Evolutionary conservation across 148 eudicot species (phyloP).

Genomic region (Cornus suecica): DNA sequence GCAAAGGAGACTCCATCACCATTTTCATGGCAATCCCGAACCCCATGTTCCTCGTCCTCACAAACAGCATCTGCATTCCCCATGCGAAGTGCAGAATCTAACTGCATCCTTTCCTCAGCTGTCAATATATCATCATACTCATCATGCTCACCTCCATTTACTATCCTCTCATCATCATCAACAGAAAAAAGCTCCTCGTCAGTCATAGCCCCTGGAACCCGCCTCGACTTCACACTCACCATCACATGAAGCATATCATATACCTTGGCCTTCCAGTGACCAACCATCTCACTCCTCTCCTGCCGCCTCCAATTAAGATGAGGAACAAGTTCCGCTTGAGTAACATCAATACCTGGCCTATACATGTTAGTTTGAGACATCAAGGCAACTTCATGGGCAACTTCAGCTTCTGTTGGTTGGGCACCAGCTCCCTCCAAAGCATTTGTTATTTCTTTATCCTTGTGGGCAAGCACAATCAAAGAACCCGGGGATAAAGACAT

Average conservation of each 20-base stretch:
- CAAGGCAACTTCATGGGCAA: constrained; percentile 84
- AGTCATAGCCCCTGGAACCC: constrained; percentile 93
- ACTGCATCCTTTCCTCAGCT: constrained; percentile 73
- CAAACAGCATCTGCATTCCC: constrained; percentile 53
- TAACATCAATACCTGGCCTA: constrained; percentile 96
- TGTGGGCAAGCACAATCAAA: constrained; percentile 75
- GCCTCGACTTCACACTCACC: constrained; percentile 92
- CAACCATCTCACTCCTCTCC: constrained; percentile 83
- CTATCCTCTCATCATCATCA: constrained; percentile 58
- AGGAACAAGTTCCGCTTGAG: constrained; percentile 90
- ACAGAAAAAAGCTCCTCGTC: constrained; percentile 90
- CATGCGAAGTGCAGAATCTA: constrained; percentile 79
- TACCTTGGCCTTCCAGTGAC: constrained; percentile 87
- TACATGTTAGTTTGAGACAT: constrained; percentile 93
- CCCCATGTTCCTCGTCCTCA: constrained; percentile 58
- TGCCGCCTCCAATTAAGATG: constrained; percentile 93
- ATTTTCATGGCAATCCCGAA: constrained; percentile 43
- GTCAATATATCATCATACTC: constrained; percentile 78
- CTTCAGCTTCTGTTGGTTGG: constrained; percentile 83
- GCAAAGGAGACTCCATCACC: constrained; percentile 38
- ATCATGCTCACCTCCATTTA: constrained; percentile 58
- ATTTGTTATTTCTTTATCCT: constrained; percentile 79
- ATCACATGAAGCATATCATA: constrained; percentile 90
- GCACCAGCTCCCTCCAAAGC: constrained; percentile 91
- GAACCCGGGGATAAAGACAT: constrained; percentile 72